Evolutionary conservation across 352 stramenopile genomes (phyloP), one percentile per base, ranked within the genome.

Genomic region (Pythium pyrilobum): DNA sequence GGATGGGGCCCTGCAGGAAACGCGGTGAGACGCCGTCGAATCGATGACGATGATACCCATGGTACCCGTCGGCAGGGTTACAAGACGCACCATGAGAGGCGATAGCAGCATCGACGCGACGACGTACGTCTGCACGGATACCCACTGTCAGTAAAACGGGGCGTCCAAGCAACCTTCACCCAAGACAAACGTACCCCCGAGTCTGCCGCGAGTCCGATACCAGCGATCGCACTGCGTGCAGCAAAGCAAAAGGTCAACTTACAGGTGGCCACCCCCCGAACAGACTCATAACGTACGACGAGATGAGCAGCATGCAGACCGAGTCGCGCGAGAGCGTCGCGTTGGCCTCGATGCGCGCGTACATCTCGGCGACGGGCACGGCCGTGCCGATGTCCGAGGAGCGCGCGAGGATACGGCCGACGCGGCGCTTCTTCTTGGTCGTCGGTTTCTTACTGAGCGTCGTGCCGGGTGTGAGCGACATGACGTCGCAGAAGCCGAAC

Each of bases 21-120:
- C 20, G 5, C n/a, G 16, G 31, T 36, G 31, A 8, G 13, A 13
- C 31, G 15, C 9, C 15, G 15, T 15, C 8, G 8, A 46, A 9
- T 8, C 13, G 28, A 52, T 10, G 51, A 23, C 20, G 51, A 13
- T 24, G 29, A 48, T 24, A 36, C 31, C 31, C 31, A 36, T 36
- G 15, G 31, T n/a, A n/a, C n/a, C n/a, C n/a, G n/a, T n/a, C n/a
- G n/a, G n/a, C n/a, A n/a, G n/a, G n/a, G n/a, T 4, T 20, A 43
- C 20, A 21, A 13, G 15, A 49, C 43, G n/a, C 56, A 92, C 83
- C 84, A 95, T 95, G 39, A 95, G 61, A 1, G 84, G 84, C 1
- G 81, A 92, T 9, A 95, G 56, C n/a, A 95, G 68, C 84, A 95
- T 95, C 0, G 84, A 95, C 10, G 84, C 84, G 15, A 95, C 84